These are phyloP conservation scores for Paraphoma sp. DNA, from an alignment of 2,329 filamentous ascomycete species.

Conservation along the genomic window DNA sequence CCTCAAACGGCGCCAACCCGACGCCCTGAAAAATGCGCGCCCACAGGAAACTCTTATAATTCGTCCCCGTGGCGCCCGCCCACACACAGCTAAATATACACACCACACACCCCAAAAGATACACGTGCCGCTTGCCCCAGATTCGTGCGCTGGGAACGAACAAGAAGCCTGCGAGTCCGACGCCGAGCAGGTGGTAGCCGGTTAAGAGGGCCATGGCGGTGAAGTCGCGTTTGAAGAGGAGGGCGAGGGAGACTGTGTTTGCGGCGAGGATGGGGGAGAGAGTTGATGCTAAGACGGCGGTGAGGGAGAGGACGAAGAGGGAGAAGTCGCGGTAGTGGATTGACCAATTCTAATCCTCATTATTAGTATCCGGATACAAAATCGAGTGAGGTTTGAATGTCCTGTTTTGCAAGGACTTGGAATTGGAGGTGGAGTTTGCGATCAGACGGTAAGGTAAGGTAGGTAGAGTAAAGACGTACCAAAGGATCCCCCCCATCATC, in stretches of 20 bases:
- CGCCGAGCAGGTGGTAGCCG: slow-evolving; percentile 85
- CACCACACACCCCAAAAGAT: slow-evolving; percentile 77
- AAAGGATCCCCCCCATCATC: slow-evolving; percentile 91
- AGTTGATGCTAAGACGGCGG: slow-evolving; percentile 82
- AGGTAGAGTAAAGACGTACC: slow-evolving; percentile 50
- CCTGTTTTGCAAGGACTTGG: no score
- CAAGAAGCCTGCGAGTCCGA: slow-evolving; percentile 80
- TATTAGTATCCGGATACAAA: no score
- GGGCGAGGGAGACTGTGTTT: slow-evolving; percentile 79
- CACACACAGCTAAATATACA: slow-evolving; percentile 78
- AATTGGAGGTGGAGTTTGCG: no score
- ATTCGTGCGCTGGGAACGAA: slow-evolving; percentile 88
- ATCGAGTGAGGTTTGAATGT: no score
- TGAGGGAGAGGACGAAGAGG: slow-evolving; percentile 77
- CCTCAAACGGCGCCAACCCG: slow-evolving; percentile 86
- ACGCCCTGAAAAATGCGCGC: slow-evolving; percentile 86
- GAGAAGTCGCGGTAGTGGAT: slow-evolving; percentile 85
- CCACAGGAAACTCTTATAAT: slow-evolving; percentile 76
- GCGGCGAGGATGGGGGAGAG: slow-evolving; percentile 87
- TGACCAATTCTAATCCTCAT: slow-evolving; percentile 78
- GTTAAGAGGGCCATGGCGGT: slow-evolving; percentile 83
- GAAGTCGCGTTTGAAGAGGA: slow-evolving; percentile 70
- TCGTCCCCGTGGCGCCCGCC: slow-evolving; percentile 72
- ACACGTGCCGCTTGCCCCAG: slow-evolving; percentile 91
- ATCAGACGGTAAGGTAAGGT: not conserved